phyloP scores from a whole-genome alignment of 2,329 filamentous ascomycete species.

The Aspergillus neotritici region DNA sequence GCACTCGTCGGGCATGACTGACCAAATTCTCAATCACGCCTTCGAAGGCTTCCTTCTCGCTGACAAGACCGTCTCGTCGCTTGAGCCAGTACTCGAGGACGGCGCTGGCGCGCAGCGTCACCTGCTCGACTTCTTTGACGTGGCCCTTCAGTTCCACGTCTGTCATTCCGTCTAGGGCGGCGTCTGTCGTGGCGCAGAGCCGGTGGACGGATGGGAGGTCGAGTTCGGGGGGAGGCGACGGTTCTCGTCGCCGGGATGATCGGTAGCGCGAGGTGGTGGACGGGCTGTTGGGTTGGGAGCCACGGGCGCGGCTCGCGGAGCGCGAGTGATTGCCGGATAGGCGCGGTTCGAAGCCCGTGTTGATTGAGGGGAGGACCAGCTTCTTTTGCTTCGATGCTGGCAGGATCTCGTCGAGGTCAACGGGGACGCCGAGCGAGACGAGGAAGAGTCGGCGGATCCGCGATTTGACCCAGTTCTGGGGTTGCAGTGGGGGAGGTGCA shows the following conservation, averaged over 20 bases:
- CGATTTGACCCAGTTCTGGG: constrained; percentile 95
- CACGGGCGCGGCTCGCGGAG: constrained; percentile 28
- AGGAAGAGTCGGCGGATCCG: constrained; percentile 91
- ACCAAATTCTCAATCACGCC: constrained; percentile 96
- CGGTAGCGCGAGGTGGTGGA: constrained; percentile 24
- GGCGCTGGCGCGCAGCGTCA: constrained; percentile 67
- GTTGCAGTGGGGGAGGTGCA: constrained; percentile 86
- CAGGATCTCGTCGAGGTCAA: constrained; percentile 94
- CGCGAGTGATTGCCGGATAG: constrained; percentile 50
- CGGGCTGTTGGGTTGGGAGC: constrained; percentile 20
- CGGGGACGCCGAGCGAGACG: constrained; percentile 89
- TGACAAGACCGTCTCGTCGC: constrained; percentile 75
- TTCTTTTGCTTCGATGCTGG: constrained; percentile 98
- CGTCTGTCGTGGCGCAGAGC: constrained; percentile 76
- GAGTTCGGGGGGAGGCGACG: constrained; percentile 65
- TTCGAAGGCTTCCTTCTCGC: constrained; percentile 89
- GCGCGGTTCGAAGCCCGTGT: constrained; percentile 50
- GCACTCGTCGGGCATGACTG: constrained; percentile 78
- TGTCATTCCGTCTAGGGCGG: constrained; percentile 73
- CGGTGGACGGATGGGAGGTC: constrained; percentile 74
- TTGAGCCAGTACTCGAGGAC: constrained; percentile 86
- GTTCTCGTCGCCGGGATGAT: constrained; percentile 40
- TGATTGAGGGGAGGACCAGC: constrained; percentile 79
- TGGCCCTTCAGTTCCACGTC: constrained; percentile 70
- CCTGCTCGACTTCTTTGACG: constrained; percentile 60